phyloP scores from a whole-genome alignment of 352 stramenopile species.

The Phytophthora hibernalis region DNA sequence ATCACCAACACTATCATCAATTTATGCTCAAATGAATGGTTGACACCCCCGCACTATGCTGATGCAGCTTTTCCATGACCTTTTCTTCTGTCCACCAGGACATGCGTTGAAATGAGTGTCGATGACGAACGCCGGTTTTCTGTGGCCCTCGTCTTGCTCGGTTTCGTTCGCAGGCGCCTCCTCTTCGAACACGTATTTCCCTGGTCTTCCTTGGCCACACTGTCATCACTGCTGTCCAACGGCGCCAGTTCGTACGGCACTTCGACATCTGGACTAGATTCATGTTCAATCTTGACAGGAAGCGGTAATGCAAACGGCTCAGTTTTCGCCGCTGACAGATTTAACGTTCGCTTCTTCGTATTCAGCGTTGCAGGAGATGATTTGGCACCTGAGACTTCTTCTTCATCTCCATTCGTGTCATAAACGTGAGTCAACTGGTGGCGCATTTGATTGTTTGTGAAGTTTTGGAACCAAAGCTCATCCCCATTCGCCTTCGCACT shows the following conservation, averaged over 20 bases:
- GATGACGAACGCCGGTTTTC: neutral
- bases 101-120: neutral
- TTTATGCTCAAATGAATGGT: slow-evolving; percentile 1
- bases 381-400: slow-evolving; percentile 10
- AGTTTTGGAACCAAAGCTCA: slow-evolving; percentile 52
- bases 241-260: slow-evolving; percentile 11
- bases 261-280: slow-evolving; percentile 7
- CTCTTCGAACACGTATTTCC: slow-evolving; percentile 1
- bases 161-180: slow-evolving; percentile 17
- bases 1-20: slow-evolving; percentile 6
- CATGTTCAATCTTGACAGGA: slow-evolving; percentile 5
- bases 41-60: neutral
- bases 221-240: slow-evolving; percentile 21
- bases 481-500: slow-evolving; percentile 44
- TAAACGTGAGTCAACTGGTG: slow-evolving; percentile 43
- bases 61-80: slow-evolving; percentile 14
- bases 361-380: neutral
- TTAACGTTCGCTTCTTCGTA: neutral
- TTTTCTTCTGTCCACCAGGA: neutral
- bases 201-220: neutral
- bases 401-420: slow-evolving; percentile 19
- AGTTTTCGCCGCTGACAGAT: slow-evolving; percentile 4
- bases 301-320: neutral
- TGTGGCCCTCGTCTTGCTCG: slow-evolving; percentile 4
- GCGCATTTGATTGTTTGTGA: slow-evolving; percentile 50